phyloP scores from a whole-genome alignment of 352 stramenopile species.

The Phytophthora palmivora region DNA sequence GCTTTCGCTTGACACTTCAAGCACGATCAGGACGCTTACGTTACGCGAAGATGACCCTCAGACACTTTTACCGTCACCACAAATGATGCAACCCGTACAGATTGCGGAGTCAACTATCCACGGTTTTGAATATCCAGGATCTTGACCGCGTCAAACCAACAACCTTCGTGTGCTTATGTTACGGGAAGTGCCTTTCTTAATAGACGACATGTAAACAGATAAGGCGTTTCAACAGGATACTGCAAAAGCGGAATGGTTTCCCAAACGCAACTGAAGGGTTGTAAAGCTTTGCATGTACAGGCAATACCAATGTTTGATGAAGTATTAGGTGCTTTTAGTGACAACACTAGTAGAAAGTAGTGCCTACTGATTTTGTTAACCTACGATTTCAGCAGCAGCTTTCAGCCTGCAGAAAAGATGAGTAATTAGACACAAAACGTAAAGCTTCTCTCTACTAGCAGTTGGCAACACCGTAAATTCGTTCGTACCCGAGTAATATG shows the following conservation, averaged over 20 bases:
- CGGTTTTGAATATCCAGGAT: too few species aligned
- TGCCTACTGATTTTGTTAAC: too few species aligned
- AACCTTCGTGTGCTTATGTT: conserved; percentile 18
- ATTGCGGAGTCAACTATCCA: too few species aligned
- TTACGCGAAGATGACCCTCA: conserved; percentile 30
- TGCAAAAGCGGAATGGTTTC: neutral
- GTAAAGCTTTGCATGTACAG: too few species aligned
- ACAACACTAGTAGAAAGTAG: too few species aligned
- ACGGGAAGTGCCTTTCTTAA: neutral
- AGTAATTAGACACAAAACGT: neutral
- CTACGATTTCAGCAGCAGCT: conserved; percentile 32
- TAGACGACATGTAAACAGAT: neutral
- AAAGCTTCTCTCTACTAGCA: neutral
- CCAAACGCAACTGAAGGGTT: neutral
- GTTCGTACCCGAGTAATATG: conserved; percentile 57
- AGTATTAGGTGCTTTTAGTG: too few species aligned
- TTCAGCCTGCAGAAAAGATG: conserved; percentile 34
- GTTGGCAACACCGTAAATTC: neutral
- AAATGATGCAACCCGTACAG: neutral
- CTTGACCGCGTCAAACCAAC: too few species aligned
- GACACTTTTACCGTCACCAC: conserved; percentile 21
- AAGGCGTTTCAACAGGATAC: too few species aligned
- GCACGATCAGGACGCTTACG: conserved; percentile 23
- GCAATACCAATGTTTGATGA: too few species aligned
- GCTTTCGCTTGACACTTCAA: conserved; percentile 14